Conservation (phyloP, 2,329 filamentous ascomycete species). For the Magnaporthiopsis rhizophila region DNA sequence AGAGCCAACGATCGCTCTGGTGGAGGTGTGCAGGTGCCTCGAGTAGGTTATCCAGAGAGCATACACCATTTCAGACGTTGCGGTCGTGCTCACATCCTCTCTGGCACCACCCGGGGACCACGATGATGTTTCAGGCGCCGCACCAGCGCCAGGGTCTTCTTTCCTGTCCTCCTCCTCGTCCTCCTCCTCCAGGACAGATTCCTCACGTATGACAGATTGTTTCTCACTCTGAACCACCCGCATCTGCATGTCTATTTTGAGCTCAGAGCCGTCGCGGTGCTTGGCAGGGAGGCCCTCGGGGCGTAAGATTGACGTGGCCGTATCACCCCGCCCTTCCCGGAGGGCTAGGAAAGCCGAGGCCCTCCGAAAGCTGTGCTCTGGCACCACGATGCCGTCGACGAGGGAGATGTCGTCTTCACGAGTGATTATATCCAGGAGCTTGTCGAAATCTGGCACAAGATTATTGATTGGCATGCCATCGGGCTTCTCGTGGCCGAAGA, state of each 20-base stretch:
- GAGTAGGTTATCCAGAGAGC: constrained; percentile 98
- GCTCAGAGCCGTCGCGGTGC: constrained; percentile 83
- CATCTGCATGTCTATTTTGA: constrained; percentile 95
- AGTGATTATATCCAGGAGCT: constrained; percentile 69
- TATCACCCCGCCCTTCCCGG: constrained; percentile 74
- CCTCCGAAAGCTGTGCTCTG: constrained; percentile 89
- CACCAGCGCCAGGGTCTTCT: not conserved
- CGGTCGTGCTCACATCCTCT: constrained; percentile 34
- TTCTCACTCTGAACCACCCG: constrained; percentile 87
- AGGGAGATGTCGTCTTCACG: constrained; percentile 80
- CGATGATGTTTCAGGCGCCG: constrained; percentile 31
- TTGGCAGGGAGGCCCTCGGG: constrained; percentile 78
- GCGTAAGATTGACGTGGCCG: constrained; percentile 68
- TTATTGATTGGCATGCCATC: constrained; percentile 73
- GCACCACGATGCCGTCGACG: constrained; percentile 90
- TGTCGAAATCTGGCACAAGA: constrained; percentile 81
- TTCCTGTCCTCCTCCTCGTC: constrained; percentile 28
- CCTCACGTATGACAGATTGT: constrained; percentile 49
- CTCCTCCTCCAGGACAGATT: constrained; percentile 55
- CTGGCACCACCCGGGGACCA: constrained; percentile 20
- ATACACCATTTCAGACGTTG: constrained; percentile 73
- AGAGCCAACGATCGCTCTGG: constrained; percentile 24
- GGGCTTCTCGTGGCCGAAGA: constrained; percentile 83
- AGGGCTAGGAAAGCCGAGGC: constrained; percentile 78
- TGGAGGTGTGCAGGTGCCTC: constrained; percentile 74